Base-by-base conservation (phyloP, 2,329 filamentous ascomycete genomes). In the Colletotrichum tanaceti region DNA sequence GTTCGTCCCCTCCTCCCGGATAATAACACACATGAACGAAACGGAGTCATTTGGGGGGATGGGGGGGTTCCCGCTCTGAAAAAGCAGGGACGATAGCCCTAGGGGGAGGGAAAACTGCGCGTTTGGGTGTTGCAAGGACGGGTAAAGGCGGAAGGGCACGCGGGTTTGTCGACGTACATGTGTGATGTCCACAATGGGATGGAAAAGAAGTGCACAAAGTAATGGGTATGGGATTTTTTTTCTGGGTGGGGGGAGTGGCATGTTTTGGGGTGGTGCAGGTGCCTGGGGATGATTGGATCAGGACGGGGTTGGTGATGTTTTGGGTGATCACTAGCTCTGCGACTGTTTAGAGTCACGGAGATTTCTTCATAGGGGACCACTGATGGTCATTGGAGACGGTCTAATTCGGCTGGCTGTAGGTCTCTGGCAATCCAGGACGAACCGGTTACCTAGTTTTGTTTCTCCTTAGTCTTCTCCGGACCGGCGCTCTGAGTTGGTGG, bases 121-220 rank as follows among this genome's bases (percentile, higher is more conserved):
- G 39, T 65, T 58, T 68, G 60, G 65, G 35, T 22, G 38, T 47
- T 68, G 61, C 65, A 49, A 4, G 63, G 63, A 32, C 13, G 22
- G 14, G 20, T 5, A 22, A 47, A 16, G 49, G 49, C 14, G 16
- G 54, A 10, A 35, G 39, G 35, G 4, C 43, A 50, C 43, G 20
- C 49, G 16, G 24, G 22, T 50, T 16, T 22, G 46, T 28, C 13
- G 22, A 32, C n/a, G n/a, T 38, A 32, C 28, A 13, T 38, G 43
- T 53, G 16, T 53, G 18, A 20, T 35, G 28, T 28, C 11, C 47
- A 5, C 47, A 13, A 50, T 4, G 18, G 4, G 41, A 20, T 35
- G 55, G 14, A 2, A 7, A 10, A 11, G 43, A 46, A 20, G 43
- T 20, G 43, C 7, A 44, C 2, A 20, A 4, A 20, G 3, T 46